These are phyloP conservation scores for Cryphonectria parasitica DNA, from an alignment of 2,329 filamentous ascomycete genomes.

Conservation along the genomic window DNA sequence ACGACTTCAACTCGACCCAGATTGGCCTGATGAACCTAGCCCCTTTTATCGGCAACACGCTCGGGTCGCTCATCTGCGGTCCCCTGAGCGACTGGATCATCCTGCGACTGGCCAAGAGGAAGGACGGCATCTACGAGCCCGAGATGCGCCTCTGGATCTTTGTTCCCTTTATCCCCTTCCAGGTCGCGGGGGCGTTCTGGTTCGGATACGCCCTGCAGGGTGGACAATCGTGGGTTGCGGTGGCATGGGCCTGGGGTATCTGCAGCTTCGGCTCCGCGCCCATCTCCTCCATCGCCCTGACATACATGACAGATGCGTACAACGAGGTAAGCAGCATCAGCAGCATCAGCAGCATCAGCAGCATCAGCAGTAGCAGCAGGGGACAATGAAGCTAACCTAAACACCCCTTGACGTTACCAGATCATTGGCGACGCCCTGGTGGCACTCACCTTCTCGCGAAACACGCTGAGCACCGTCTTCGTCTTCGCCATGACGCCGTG, in stretches of 20 bases:
- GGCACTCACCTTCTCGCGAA: constrained; percentile 29
- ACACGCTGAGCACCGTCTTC: constrained; percentile 29
- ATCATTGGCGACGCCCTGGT: constrained; percentile 29
- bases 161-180: constrained; percentile 33
- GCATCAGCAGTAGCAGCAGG: not conserved
- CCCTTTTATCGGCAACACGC: constrained; percentile 30
- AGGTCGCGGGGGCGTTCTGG: constrained; percentile 29
- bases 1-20: constrained; percentile 28
- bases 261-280: constrained; percentile 26
- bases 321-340: constrained; percentile 24
- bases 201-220: constrained; percentile 29
- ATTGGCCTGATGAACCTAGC: constrained; percentile 29
- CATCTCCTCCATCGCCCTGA: constrained; percentile 27
- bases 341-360: not conserved
- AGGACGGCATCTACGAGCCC: constrained; percentile 43
- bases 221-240: constrained; percentile 27
- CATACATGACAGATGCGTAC: constrained; percentile 30
- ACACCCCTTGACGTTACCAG: not conserved
- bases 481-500: constrained; percentile 30
- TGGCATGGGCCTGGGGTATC: constrained; percentile 26
- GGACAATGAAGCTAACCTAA: not conserved
- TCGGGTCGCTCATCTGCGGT: constrained; percentile 41
- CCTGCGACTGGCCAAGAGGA: constrained; percentile 38
- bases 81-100: constrained; percentile 41
- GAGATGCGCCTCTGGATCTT: constrained; percentile 41